Percentiles rank a stretch among this genome's conserved stretches.
phyloP scores from a whole-genome alignment of 2,329 filamentous ascomycete species.

The Fusarium brevicatenulatum region DNA sequence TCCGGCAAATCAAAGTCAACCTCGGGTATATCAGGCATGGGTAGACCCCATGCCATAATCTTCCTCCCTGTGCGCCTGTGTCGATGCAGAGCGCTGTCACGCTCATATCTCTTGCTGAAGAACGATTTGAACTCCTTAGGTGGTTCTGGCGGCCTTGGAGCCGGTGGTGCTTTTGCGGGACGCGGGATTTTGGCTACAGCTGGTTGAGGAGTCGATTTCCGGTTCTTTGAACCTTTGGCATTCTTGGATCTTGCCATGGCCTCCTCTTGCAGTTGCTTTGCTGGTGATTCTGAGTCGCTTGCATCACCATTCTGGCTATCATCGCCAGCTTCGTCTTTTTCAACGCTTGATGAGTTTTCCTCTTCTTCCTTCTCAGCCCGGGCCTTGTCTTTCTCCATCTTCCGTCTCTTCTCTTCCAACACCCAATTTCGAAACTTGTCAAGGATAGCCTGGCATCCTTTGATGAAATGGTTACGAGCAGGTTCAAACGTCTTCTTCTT shows the following conservation, averaged over 20 bases:
- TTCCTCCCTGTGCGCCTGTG: slow-evolving; percentile 75
- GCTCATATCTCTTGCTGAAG: slow-evolving; percentile 81
- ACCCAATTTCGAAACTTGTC: slow-evolving; percentile 91
- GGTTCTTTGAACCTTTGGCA: slow-evolving; percentile 48
- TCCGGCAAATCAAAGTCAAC: slow-evolving; percentile 79
- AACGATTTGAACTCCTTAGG: slow-evolving; percentile 83
- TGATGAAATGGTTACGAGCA: slow-evolving; percentile 85
- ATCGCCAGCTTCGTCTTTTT: slow-evolving; percentile 43
- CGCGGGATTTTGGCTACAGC: slow-evolving; percentile 23
- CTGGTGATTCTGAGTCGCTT: slow-evolving; percentile 55
- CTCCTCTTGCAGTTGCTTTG: slow-evolving; percentile 80
- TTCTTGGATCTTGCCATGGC: slow-evolving; percentile 65
- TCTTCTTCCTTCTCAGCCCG: slow-evolving; percentile 49
- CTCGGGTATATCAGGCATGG: slow-evolving; percentile 77
- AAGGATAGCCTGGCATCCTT: slow-evolving; percentile 81
- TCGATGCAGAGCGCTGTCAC: slow-evolving; percentile 80
- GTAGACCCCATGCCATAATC: slow-evolving; percentile 81
- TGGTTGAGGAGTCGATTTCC: slow-evolving; percentile 43
- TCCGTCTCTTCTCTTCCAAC: slow-evolving; percentile 86
- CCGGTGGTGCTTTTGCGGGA: slow-evolving; percentile 40
- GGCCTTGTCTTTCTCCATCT: slow-evolving; percentile 76
- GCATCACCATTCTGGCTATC: slow-evolving; percentile 69
- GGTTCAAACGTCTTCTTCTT: slow-evolving; percentile 89
- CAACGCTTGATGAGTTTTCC: slow-evolving; percentile 44
- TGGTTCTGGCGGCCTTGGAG: slow-evolving; percentile 51